Evolutionary conservation across 331 rosid species (phyloP).

Genomic region (Prunus yedoensis): DNA sequence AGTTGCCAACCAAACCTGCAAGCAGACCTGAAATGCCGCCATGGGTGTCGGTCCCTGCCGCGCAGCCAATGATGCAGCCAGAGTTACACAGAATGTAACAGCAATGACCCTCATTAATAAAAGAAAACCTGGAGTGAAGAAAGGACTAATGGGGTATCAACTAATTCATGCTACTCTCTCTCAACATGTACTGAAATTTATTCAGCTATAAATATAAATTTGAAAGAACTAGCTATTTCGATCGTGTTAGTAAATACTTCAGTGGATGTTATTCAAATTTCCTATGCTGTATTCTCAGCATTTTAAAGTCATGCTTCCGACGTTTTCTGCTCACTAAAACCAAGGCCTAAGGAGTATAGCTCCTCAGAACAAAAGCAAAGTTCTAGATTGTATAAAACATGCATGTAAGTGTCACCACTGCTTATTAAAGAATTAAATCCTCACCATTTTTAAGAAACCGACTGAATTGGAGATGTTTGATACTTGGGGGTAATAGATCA

Average conservation of each 20-base stretch:
- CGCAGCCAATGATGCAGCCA: slow-evolving; percentile 92
- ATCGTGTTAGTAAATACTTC: neutral
- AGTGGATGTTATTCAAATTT: neutral
- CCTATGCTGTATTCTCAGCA: neutral
- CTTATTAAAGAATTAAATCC: neutral
- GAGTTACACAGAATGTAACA: slow-evolving; percentile 90
- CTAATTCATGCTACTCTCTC: neutral
- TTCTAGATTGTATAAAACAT: too few species aligned
- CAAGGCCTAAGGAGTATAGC: neutral
- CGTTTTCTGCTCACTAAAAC: neutral
- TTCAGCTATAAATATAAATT: neutral
- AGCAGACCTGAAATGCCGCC: slow-evolving; percentile 98
- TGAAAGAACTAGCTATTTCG: neutral
- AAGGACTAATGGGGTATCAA: slow-evolving; percentile 24
- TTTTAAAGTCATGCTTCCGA: neutral
- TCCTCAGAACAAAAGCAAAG: too few species aligned
- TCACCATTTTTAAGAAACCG: slow-evolving; percentile 51
- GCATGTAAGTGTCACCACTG: neutral
- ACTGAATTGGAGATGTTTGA: slow-evolving; percentile 60
- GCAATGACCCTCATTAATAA: slow-evolving; percentile 88
- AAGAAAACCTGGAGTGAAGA: slow-evolving; percentile 60
- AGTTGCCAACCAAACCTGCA: slow-evolving; percentile 90
- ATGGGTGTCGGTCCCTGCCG: slow-evolving; percentile 79
- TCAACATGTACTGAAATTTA: neutral
- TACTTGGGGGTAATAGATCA: slow-evolving; percentile 68